Evolutionary conservation across 2,329 filamentous ascomycete species (phyloP), one percentile per base, ranked within the genome.

Genomic region (Dactylonectria macrodidyma): DNA sequence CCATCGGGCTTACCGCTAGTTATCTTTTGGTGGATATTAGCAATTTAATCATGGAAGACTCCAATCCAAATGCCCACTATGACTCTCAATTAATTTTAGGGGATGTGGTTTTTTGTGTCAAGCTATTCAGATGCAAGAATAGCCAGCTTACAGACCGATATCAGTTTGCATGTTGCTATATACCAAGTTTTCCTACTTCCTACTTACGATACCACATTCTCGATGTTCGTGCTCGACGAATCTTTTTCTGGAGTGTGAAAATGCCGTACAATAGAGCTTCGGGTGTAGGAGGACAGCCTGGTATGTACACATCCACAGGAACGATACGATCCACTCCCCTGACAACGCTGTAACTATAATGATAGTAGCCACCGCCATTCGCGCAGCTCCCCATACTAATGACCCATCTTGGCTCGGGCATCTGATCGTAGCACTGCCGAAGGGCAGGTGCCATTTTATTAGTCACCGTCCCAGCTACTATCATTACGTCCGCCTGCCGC

Each of bases 361-460:
- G 93, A 81, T 95, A 95, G 84, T 95, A 95, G 60, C 93, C 93
- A 69, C 93, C 93, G 59, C 93, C 93, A 81, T 95, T 95, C 67
- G 93, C 93, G 81, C 93, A 95, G 77, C 90, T 93, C 12, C 93
- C 93, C 93, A 95, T 95, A 75, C 90, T 93, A 76, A 90, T 81
- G 75, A 95, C 94, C 94, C 94, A 97, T 78, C 92, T 88, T 19
- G 94, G 94, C 36, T 97, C 94, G 33, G 94, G 94, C 94, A 97
- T 97, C 86, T 97, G 95, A 82, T 97, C 95, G 84, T 97, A 97
- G 69, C 96, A 92, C 84, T 96, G 93, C 81, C 95, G 88, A 78
- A 97, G 85, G 38, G 95, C 95, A 2, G 95, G 94, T 1, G 94
- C 94, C 95, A 97, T 97, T 87, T 97, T 97, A 87, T 97, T 97